phyloP scores from a whole-genome alignment of 768 basidiomycete genomes.

The Termitomyces sp. region DNA sequence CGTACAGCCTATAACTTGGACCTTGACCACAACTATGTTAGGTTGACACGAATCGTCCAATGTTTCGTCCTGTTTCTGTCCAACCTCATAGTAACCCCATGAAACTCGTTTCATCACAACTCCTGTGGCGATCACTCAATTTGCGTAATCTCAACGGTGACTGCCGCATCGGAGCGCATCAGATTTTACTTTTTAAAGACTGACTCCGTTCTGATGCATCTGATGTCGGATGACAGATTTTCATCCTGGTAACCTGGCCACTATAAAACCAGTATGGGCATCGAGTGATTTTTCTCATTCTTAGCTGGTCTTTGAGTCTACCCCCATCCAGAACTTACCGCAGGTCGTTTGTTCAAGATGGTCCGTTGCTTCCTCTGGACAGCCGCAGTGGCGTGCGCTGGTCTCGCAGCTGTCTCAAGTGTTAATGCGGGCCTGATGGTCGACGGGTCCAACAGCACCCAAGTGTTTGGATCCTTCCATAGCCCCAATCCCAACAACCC shows the following conservation, averaged over 20 bases:
- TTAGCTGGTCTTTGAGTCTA: slow-evolving; percentile 10
- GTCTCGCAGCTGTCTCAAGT: slow-evolving; percentile 1
- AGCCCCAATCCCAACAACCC: slow-evolving; percentile 4
- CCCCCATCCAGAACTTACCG: slow-evolving; percentile 1
- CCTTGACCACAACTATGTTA: no score
- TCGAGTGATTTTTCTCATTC: neutral
- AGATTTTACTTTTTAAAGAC: no score
- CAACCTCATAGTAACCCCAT: neutral
- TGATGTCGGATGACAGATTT: neutral
- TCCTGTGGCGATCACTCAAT: neutral
- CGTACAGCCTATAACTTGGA: neutral
- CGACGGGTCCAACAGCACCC: slow-evolving; percentile 2
- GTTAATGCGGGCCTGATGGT: slow-evolving; percentile 2
- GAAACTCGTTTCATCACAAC: neutral
- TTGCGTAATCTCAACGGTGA: neutral
- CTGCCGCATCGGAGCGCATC: neutral
- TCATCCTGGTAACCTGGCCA: neutral
- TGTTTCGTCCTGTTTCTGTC: neutral
- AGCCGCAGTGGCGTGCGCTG: neutral
- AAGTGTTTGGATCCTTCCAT: neutral
- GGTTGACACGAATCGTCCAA: neutral
- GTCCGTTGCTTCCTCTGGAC: neutral
- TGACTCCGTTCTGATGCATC: neutral
- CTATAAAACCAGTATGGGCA: neutral
- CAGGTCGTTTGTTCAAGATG: slow-evolving; percentile 13